These are phyloP conservation scores for Xylariaceae sp. DNA, from an alignment of 2,329 filamentous ascomycete species.

Conservation along the genomic window DNA sequence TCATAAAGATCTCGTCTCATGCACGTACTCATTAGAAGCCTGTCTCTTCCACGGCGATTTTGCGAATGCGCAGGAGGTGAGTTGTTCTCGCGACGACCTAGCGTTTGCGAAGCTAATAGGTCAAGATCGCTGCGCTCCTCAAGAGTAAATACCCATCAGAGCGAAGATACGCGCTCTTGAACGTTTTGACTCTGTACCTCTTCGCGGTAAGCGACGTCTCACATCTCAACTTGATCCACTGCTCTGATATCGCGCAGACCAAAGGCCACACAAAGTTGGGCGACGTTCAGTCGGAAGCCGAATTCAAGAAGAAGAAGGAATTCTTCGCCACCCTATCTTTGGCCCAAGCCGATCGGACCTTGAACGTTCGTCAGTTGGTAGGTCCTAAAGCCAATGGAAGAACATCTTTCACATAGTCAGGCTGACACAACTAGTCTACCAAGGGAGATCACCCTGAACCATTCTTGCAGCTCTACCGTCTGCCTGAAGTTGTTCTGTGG, in stretches of 20 bases:
- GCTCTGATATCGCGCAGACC: not conserved
- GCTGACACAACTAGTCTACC: too few species aligned
- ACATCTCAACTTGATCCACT: too few species aligned
- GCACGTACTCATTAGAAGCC: not conserved
- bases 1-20: not conserved
- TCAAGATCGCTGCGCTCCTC: too few species aligned
- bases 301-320: not conserved
- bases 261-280: not conserved
- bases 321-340: not conserved
- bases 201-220: not conserved
- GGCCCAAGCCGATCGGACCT: not conserved
- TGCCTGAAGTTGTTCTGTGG: not conserved
- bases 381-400: not conserved
- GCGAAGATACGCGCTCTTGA: not conserved
- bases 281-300: too few species aligned
- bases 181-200: not conserved
- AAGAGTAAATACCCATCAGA: not conserved
- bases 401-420: not conserved
- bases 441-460: too few species aligned
- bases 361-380: slow-evolving; percentile 1
- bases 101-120: too few species aligned
- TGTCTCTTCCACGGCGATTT: not conserved
- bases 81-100: too few species aligned
- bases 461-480: too few species aligned
- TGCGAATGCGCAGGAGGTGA: not conserved